A percentile compares a stretch with the other conserved stretches of the same genome.
Conservation (phyloP, 352 stramenopile species). For the Globisporangium rhizosaccharum region DNA sequence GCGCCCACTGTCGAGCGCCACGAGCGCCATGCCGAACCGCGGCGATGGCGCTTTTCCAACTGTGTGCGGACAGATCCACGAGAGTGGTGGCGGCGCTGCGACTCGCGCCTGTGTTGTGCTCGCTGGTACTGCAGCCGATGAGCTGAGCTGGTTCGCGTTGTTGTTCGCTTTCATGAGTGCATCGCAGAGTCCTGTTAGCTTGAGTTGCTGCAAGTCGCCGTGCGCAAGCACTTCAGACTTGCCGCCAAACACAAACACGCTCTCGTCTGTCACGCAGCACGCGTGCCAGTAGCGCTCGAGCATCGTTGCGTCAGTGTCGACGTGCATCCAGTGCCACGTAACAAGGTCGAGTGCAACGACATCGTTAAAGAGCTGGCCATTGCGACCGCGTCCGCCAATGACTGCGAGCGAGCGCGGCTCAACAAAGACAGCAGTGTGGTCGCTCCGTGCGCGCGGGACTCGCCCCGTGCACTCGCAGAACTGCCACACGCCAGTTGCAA, state of each 20-base stretch:
- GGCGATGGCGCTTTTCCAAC: conserved; percentile 43
- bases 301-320: conserved; percentile 21
- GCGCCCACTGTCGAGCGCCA: conserved; percentile 33
- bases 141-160: background rate
- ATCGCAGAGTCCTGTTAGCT: background rate
- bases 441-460: conserved; percentile 37
- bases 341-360: conserved; percentile 38
- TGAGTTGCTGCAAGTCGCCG: conserved; percentile 42
- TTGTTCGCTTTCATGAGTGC: background rate
- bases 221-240: conserved; percentile 51
- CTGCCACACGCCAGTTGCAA: conserved; percentile 27
- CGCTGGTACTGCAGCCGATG: background rate
- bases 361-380: conserved; percentile 48
- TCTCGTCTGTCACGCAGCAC: conserved; percentile 27
- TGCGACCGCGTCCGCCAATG: conserved; percentile 47
- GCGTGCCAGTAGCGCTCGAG: conserved; percentile 43
- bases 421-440: conserved; percentile 54
- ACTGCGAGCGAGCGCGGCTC: conserved; percentile 39
- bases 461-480: conserved; percentile 32
- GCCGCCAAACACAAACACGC: conserved; percentile 57
- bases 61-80: conserved; percentile 36
- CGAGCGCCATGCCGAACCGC: conserved; percentile 44
- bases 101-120: conserved; percentile 7
- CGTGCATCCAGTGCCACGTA: conserved; percentile 41
- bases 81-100: conserved; percentile 2